Conservation (phyloP, 1,284 basidiomycete genomes). For the Flammula alnicola region DNA sequence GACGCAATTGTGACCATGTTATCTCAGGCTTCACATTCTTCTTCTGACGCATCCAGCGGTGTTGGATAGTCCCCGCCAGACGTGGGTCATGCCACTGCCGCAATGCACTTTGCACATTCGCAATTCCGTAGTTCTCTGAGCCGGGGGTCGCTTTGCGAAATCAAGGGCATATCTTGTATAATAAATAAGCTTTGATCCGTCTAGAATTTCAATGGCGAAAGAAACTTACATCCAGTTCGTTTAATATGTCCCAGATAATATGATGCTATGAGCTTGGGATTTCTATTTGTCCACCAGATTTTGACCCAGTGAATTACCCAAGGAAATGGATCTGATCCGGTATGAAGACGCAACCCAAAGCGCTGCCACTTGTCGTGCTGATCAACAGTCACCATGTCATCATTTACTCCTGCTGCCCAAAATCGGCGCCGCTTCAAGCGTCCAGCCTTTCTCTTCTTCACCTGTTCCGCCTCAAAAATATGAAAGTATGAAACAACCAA, state of each 20-base stretch:
- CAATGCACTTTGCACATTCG: slow-evolving; percentile 32
- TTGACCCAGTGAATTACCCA: slow-evolving; percentile 41
- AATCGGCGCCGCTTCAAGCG: slow-evolving; percentile 32
- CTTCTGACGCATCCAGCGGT: slow-evolving; percentile 32
- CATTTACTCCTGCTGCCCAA: slow-evolving; percentile 42
- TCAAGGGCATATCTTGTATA: background rate
- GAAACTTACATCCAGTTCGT: slow-evolving; percentile 7
- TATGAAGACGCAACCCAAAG: slow-evolving; percentile 43
- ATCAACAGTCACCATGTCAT: slow-evolving; percentile 34
- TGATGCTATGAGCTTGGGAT: slow-evolving; percentile 37
- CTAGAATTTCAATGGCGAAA: too few species aligned
- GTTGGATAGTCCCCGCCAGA: slow-evolving; percentile 34
- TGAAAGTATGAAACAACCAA: background rate
- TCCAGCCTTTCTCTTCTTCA: slow-evolving; percentile 14
- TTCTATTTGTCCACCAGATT: slow-evolving; percentile 48
- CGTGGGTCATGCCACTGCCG: slow-evolving; percentile 33
- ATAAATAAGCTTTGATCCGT: too few species aligned
- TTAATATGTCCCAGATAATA: slow-evolving; percentile 37
- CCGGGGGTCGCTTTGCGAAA: slow-evolving; percentile 25
- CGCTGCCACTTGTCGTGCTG: slow-evolving; percentile 46
- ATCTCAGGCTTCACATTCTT: slow-evolving; percentile 37
- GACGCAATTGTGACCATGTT: slow-evolving; percentile 33
- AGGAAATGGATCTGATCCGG: slow-evolving; percentile 37
- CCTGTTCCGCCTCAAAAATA: slow-evolving; percentile 17
- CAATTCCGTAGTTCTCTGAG: slow-evolving; percentile 36